Evolutionary conservation across 2,329 filamentous ascomycete genomes (phyloP).

Genomic region (Ophiostoma populinum): DNA sequence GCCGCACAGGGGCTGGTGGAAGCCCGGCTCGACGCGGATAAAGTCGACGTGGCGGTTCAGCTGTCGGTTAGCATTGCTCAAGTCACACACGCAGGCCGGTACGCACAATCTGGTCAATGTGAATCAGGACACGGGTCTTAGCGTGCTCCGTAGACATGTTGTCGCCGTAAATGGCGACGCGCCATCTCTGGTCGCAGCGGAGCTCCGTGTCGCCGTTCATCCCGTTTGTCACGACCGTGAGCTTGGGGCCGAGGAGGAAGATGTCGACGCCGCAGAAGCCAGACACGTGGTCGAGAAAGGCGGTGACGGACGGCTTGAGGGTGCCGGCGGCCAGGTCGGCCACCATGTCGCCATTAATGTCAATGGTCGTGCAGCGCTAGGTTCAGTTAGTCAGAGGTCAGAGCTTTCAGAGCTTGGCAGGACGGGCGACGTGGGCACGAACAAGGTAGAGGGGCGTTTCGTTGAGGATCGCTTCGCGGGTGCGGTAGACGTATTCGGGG

Average conservation of each 20-base stretch:
- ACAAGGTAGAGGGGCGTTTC: conserved; percentile 81
- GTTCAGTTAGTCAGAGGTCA: conserved; percentile 3
- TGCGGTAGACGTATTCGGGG: conserved; percentile 75
- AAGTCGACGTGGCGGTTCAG: conserved; percentile 60
- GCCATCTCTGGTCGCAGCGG: conserved; percentile 75
- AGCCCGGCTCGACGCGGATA: conserved; percentile 65
- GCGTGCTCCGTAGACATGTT: conserved; percentile 91
- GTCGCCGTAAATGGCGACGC: conserved; percentile 88
- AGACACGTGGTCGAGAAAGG: conserved; percentile 75
- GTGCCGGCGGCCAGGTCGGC: conserved; percentile 52
- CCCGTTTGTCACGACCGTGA: conserved; percentile 58
- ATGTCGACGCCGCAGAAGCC: conserved; percentile 88
- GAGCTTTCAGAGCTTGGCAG: too few relatives aligned
- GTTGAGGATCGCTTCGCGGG: conserved; percentile 75
- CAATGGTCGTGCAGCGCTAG: conserved; percentile 80
- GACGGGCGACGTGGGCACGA: too few relatives aligned
- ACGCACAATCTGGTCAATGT: conserved; percentile 84
- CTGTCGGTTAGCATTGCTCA: conserved; percentile 24
- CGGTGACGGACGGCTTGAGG: conserved; percentile 58
- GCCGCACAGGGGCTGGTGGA: conserved; percentile 85
- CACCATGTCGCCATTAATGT: conserved; percentile 81
- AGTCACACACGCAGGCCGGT: not conserved
- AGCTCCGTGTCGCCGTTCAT: conserved; percentile 66
- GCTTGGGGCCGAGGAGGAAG: conserved; percentile 82
- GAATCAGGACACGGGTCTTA: conserved; percentile 87